A percentile compares a stretch with the other conserved stretches of the same genome.
These are phyloP conservation scores for Salix caprea DNA, from an alignment of 345 rosid species.

Conservation along the genomic window DNA sequence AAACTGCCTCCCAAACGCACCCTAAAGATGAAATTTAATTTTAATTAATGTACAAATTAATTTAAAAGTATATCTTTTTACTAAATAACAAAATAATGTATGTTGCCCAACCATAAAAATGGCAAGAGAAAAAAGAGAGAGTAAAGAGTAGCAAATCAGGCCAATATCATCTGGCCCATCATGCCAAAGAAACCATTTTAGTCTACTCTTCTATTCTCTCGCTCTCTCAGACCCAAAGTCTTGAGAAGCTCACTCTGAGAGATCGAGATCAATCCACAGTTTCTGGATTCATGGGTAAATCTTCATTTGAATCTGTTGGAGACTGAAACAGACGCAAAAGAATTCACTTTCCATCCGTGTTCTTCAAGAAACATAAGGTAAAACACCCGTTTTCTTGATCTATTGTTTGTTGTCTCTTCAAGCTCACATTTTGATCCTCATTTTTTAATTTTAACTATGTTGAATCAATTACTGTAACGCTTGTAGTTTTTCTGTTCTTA, in stretches of 20 bases:
- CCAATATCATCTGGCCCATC: background rate
- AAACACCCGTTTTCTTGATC: background rate
- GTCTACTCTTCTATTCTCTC: background rate
- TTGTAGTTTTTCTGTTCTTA: background rate
- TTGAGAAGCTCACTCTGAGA: background rate
- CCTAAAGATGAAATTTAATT: too few relatives aligned
- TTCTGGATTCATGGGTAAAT: background rate
- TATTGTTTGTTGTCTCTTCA: background rate
- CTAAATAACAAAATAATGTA: too few relatives aligned
- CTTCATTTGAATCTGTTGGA: background rate
- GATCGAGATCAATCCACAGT: background rate
- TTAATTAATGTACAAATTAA: too few relatives aligned
- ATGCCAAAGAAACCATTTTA: background rate
- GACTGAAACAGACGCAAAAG: background rate
- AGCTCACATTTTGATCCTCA: background rate
- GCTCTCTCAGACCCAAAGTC: background rate
- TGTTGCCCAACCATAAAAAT: too few relatives aligned
- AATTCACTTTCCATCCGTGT: background rate
- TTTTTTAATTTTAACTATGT: background rate
- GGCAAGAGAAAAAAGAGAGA: too few relatives aligned
- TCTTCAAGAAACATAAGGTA: background rate
- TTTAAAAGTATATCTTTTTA: too few relatives aligned
- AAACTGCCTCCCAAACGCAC: too few relatives aligned
- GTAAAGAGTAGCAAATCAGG: background rate
- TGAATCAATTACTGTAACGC: background rate